Evolutionary conservation across 2,329 filamentous ascomycete species (phyloP).

Genomic region (Sporothrix dimorphospora): DNA sequence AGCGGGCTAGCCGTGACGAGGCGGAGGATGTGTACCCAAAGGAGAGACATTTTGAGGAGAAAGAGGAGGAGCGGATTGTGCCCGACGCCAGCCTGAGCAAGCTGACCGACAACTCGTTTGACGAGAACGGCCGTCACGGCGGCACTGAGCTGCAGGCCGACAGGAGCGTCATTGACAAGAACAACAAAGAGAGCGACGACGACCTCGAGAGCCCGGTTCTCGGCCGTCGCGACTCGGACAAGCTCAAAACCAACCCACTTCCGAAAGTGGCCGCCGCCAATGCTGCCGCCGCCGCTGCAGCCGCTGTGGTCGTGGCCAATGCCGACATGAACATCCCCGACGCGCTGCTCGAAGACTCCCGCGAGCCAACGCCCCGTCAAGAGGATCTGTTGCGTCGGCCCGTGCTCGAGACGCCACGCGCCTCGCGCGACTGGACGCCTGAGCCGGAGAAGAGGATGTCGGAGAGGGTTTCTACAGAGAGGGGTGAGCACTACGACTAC

Average conservation of each 20-base stretch:
- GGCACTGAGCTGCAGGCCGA: constrained; percentile 30
- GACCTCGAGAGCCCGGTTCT: constrained; percentile 38
- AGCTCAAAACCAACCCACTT: constrained; percentile 28
- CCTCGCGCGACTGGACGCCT: constrained; percentile 18
- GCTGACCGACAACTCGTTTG: constrained; percentile 31
- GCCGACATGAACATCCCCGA: constrained; percentile 25
- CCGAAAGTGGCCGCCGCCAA: constrained; percentile 30
- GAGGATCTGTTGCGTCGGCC: constrained; percentile 28
- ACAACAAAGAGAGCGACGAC: constrained; percentile 32
- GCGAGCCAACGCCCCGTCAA: constrained; percentile 23
- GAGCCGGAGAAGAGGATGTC: constrained; percentile 29
- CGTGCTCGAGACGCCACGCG: constrained; percentile 31
- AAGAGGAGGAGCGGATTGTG: constrained; percentile 28
- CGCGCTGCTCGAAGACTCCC: constrained; percentile 18
- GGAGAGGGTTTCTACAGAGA: not conserved
- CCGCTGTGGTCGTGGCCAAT: not conserved
- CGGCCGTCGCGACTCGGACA: constrained; percentile 41
- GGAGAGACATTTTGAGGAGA: not conserved
- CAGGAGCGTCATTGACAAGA: constrained; percentile 25
- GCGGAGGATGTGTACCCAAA: not conserved
- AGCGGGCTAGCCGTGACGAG: not conserved
- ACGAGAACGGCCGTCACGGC: constrained; percentile 33
- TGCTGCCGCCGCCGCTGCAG: constrained; percentile 10
- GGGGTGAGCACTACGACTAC: not conserved
- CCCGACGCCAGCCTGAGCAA: constrained; percentile 33